Conservation (phyloP, 495 filamentous ascomycete species). For the Xylaria nigripes region DNA sequence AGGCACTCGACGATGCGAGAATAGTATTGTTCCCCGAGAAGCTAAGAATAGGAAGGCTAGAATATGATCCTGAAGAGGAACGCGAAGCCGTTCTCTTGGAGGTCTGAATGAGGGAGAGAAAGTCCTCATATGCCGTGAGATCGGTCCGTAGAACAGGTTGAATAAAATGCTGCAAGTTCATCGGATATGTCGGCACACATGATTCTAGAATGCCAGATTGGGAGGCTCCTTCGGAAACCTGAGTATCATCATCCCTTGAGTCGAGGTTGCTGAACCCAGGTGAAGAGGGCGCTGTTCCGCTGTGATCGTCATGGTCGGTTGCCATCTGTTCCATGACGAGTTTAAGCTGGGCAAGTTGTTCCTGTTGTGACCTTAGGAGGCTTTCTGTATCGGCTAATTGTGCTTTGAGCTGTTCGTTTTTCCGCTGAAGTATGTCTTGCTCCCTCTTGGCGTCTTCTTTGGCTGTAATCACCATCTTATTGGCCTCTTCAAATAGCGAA, state of each 20-base stretch:
- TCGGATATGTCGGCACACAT: conserved; percentile 68
- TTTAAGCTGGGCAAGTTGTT: conserved; percentile 88
- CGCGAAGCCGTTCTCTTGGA: conserved; percentile 50
- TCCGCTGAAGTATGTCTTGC: conserved; percentile 64
- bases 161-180: conserved; percentile 73
- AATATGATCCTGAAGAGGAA: conserved; percentile 61
- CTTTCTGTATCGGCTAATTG: conserved; percentile 77
- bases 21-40: conserved; percentile 38
- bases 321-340: conserved; percentile 82
- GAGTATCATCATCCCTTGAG: conserved; percentile 25
- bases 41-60: conserved; percentile 49
- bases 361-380: conserved; percentile 82
- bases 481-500: conserved; percentile 90
- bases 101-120: conserved; percentile 63
- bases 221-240: conserved; percentile 30
- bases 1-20: conserved; percentile 35
- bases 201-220: conserved; percentile 47
- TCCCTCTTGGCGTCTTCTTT: conserved; percentile 55
- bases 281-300: conserved; percentile 64
- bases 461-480: conserved; percentile 87
- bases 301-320: conserved; percentile 61
- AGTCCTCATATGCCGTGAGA: conserved; percentile 72
- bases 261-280: conserved; percentile 43
- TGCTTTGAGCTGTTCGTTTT: conserved; percentile 68
- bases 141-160: conserved; percentile 78